Evolutionary conservation across 2,329 filamentous ascomycete species (phyloP), one percentile per base, ranked within the genome.

Genomic region (Ophiostoma quercus): DNA sequence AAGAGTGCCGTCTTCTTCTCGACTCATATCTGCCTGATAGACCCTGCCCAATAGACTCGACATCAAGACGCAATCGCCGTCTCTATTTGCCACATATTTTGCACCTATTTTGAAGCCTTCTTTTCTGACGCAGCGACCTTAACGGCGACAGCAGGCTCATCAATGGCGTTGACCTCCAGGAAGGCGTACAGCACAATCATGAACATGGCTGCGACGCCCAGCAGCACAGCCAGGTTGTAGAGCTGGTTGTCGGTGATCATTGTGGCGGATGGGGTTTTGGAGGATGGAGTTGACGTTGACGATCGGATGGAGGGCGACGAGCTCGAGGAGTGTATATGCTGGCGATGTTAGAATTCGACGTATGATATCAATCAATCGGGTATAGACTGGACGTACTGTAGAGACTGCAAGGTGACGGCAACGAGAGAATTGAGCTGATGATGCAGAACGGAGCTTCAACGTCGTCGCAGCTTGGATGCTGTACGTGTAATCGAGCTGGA

Each of bases 161-260:
- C 77, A 70, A 75, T 84, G n/a, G 92, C 87, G 78, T 99, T 98
- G 82, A 97, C 87, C 79, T 98, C 94, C 76, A 99, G 88, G 82
- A 96, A 98, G 80, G 98, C 93, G 81, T 99, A 98, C 37, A 96
- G 81, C 39, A 99, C 88, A 74, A 98, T 97, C 72, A 99, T 85
- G 63, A 97, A 84, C 92, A 98, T 94, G 73, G 94, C 88, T 57
- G 89, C 87, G 69, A 89, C 91, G 82, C 95, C 95, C 71, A 99
- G 91, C 79, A 97, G 94, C 79, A 98, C 89, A 79, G 95, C 94
- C 39, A 99, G 87, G 73, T 87, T 87, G 85, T 98, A 97, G 76
- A 99, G 89, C 74, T 95, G 89, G 79, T 86, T 83, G 87, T 99
- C 95, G 79, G 94, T 90, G 79, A 99, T 98, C 95, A 99, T 99